Evolutionary conservation across 805 yeast genomes (phyloP), one percentile per base, ranked within the genome.

Genomic region (Candida vartiovaarae): DNA sequence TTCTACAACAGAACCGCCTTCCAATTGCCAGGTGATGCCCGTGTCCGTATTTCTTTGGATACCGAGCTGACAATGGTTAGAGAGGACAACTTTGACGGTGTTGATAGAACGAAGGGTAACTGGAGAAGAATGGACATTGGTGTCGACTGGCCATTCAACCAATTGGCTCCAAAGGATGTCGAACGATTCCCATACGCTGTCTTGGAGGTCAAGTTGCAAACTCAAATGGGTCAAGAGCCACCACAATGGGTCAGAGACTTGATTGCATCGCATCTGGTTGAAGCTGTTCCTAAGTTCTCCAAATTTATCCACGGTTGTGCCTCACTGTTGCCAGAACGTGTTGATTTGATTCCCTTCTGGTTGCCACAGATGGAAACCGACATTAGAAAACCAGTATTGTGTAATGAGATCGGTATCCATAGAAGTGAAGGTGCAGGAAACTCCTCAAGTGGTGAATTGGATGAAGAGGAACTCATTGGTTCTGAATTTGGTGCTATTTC

Each of bases 81-180:
- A 63, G 99, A 93, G 65, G 99, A 93, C 63, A 82, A 91, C 62
- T 93, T 93, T 60, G 99, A 93, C 65, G 96, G 96, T 25, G 64
- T 71, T 46, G 91, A 89, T 61, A 79, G 99, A 64, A 87, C 98
- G 3, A 74, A 86, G 53, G 83, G 82, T 34, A 93, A 93, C 66
- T 93, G 99, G 99, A 82, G 99, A 69, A 80, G 99, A 67, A 89
- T 82, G 82, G 99, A 93, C 64, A 93, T 93, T 61, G 99, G 99
- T 39, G 93, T 93, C 32, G 96, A 93, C 65, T 93, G 80, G 78
- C 99, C 99, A 36, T 93, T 93, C 64, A 66, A 70, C 43, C 96
- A 91, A 65, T 72, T 93, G 44, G 79, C 90, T 4, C 91, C 84
- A 35, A 72, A 74, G 48, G 99, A 93, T 60, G 78, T 86, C 41